phyloP scores from a whole-genome alignment of 441 rosid species.

The Capsella rubella region DNA sequence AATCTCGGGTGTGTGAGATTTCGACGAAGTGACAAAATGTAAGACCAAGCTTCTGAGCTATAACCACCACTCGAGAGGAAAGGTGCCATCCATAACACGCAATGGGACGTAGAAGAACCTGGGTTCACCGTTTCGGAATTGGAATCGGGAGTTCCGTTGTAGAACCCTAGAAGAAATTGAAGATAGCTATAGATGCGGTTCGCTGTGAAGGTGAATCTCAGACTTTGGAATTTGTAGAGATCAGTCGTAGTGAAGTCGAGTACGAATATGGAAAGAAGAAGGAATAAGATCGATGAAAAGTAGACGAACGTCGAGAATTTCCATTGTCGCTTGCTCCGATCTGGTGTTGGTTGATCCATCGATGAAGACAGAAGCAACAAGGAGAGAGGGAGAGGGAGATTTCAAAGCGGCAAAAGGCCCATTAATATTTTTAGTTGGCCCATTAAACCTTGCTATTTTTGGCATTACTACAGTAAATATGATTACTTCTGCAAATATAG shows the following conservation, averaged over 20 bases:
- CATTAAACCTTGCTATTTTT: not conserved
- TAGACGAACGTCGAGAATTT: conserved; percentile 48
- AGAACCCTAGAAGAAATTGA: conserved; percentile 41
- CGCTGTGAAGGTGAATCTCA: conserved; percentile 48
- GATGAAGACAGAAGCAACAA: not conserved
- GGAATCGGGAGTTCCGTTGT: conserved; percentile 27
- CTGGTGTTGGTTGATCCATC: conserved; percentile 44
- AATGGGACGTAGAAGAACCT: conserved; percentile 47
- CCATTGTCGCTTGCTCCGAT: conserved; percentile 31
- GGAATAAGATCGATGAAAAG: conserved; percentile 49
- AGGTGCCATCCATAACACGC: conserved; percentile 93
- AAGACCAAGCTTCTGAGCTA: conserved; percentile 91
- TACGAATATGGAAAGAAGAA: conserved; percentile 54
- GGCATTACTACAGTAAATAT: not conserved
- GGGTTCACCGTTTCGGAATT: conserved; percentile 20
- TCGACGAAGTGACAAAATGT: conserved; percentile 62
- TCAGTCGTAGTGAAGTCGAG: conserved; percentile 47
- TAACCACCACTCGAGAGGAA: conserved; percentile 95
- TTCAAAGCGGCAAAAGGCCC: conserved; percentile 34
- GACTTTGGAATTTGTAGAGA: conserved; percentile 47
- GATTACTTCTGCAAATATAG: not conserved
- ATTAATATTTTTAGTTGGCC: not conserved
- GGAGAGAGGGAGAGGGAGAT: not conserved
- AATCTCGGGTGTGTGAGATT: conserved; percentile 50
- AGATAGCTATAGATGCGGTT: conserved; percentile 40